Evolutionary conservation across 441 rosid genomes (phyloP).

Genomic region (Sinapis alba): DNA sequence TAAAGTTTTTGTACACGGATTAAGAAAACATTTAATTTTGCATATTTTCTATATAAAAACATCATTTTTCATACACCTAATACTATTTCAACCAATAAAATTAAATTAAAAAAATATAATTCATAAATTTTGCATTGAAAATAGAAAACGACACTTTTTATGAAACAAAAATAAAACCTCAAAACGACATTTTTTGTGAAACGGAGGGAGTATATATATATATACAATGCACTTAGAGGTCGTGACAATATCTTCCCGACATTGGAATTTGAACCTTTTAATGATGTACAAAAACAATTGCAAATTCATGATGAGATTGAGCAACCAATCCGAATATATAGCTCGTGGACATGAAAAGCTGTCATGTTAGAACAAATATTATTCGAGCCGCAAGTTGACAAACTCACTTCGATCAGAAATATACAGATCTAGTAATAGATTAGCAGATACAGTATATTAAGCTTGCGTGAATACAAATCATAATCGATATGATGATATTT

Average conservation of each 20-base stretch:
- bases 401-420: conserved; percentile 15
- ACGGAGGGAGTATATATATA: no score
- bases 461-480: not conserved
- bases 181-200: no score
- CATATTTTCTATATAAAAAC: no score
- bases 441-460: not conserved
- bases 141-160: no score
- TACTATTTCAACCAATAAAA: no score
- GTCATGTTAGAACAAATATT: conserved; percentile 1
- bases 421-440: not conserved
- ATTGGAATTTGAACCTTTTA: conserved; percentile 7
- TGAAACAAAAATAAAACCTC: no score
- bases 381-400: conserved; percentile 29
- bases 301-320: conserved; percentile 16
- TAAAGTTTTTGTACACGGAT: no score
- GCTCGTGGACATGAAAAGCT: conserved; percentile 20
- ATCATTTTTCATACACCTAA: no score
- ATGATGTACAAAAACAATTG: conserved; percentile 17
- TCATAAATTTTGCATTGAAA: no score
- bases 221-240: conserved; percentile 15
- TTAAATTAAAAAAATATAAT: no score
- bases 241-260: conserved; percentile 34
- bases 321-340: not conserved
- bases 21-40: no score
- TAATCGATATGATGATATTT: not conserved